These are phyloP conservation scores for Takakia lepidozioides DNA, from an alignment of 225 moss, liverwort and hornwort species.

Conservation along the genomic window DNA sequence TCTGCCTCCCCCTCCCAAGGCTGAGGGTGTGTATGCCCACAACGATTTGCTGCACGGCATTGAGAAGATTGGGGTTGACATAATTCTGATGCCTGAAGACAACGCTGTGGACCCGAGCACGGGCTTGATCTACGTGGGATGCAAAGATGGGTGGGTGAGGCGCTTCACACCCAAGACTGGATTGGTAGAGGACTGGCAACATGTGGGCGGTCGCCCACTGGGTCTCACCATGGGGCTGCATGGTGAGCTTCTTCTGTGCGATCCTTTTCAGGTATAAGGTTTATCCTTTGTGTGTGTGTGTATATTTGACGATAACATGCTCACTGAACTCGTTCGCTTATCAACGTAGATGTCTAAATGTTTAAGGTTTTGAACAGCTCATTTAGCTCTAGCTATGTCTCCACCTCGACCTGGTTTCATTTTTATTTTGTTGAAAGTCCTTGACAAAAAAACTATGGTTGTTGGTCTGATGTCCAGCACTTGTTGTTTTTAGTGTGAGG, in stretches of 20 bases:
- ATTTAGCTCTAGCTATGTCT: too few species aligned
- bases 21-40: conserved; percentile 28
- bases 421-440: too few species aligned
- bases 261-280: too few species aligned
- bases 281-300: too few species aligned
- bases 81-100: conserved; percentile 33
- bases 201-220: conserved; percentile 35
- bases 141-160: conserved; percentile 63
- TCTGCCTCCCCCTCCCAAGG: conserved; percentile 13
- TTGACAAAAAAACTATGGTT: too few species aligned
- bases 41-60: conserved; percentile 25
- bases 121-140: conserved; percentile 23
- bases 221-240: conserved; percentile 31
- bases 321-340: too few species aligned
- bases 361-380: too few species aligned
- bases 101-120: conserved; percentile 24
- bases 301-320: too few species aligned
- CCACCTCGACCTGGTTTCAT: too few species aligned
- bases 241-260: conserved; percentile 30
- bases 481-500: too few species aligned
- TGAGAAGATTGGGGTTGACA: conserved; percentile 32
- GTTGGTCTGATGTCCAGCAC: too few species aligned
- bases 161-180: conserved; percentile 30
- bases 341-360: too few species aligned
- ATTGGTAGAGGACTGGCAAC: conserved; percentile 37